Conservation (phyloP, 1,284 basidiomycete genomes). For the Trametes sp. region DNA sequence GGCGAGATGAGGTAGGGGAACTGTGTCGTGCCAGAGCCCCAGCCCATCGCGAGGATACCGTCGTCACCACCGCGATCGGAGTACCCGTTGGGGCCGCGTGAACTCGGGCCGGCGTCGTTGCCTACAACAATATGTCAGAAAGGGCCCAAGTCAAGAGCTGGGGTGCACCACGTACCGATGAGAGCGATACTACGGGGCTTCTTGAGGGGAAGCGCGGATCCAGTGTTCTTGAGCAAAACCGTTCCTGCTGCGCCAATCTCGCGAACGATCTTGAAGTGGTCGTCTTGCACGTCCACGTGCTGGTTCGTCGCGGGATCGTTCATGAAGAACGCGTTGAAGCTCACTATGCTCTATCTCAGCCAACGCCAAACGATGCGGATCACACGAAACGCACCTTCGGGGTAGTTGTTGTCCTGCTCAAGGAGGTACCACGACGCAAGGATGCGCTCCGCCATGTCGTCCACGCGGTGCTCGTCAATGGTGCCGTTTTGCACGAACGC, state of each 20-base stretch:
- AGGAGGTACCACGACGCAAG: conserved; percentile 68
- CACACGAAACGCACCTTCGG: conserved; percentile 40
- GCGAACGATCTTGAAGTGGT: conserved; percentile 76
- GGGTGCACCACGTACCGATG: conserved; percentile 57
- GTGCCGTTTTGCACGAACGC: conserved; percentile 73
- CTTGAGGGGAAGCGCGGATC: conserved; percentile 70
- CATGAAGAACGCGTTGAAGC: conserved; percentile 67
- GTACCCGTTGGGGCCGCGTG: conserved; percentile 78
- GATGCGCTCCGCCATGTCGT: conserved; percentile 75
- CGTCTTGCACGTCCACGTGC: conserved; percentile 79
- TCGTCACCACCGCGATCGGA: conserved; percentile 68
- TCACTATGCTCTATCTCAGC: conserved; percentile 39
- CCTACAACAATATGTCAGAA: conserved; percentile 10
- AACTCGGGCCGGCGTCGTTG: conserved; percentile 72
- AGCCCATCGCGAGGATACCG: conserved; percentile 85
- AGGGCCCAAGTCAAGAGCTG: too few species aligned
- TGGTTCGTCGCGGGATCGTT: conserved; percentile 62
- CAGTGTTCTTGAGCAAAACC: conserved; percentile 84
- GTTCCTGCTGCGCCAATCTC: conserved; percentile 80
- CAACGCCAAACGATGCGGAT: conserved; percentile 32
- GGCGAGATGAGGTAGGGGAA: conserved; percentile 73
- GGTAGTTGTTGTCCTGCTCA: conserved; percentile 71
- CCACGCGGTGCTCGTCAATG: conserved; percentile 67
- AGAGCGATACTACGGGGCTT: conserved; percentile 66
- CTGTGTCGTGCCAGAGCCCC: conserved; percentile 63